Evolutionary conservation across 2,329 filamentous ascomycete genomes (phyloP), one percentile per base, ranked within the genome.

Genomic region (Torrubiella hemipterigena): DNA sequence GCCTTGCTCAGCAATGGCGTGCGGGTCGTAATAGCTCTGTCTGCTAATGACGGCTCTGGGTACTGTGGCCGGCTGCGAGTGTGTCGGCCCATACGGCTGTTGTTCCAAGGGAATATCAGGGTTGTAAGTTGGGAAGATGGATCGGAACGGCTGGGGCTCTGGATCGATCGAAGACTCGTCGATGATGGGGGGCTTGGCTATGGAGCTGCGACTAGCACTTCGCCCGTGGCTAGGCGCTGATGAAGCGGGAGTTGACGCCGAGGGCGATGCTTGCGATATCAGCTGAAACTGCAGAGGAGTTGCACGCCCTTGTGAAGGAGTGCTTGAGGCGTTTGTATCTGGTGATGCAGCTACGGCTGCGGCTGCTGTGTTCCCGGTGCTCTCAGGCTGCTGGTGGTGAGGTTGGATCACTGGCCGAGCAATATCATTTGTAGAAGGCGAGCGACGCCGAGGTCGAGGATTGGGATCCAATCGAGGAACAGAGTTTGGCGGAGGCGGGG

Each of bases 81-180:
- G 73, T 1, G 72, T 77, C 3, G 81, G 79, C 29, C 69, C 79
- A 54, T 87, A 86, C 28, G 71, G 56, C 46, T 87, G 81, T 35
- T 74, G 70, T 33, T 73, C 64, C 4, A 84, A 65, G 5, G 79
- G 63, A 16, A 83, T 49, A 2, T 67, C 67, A 4, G 74, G 77
- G 45, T 87, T 76, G 48, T 85, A 86, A 18, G 69, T 66, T 7
- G 81, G 81, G 44, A 87, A 87, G 44, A 87, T 85, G 16, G 81
- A 86, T 19, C 71, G 68, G 43, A 81, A 65, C 0, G 51, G 43
- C 0, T 67, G 58, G 6, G 18, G 62, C 53, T 27, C 56, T 36
- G 40, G 50, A 30, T 48, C 49, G 27, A 49, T 38, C 15, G 46
- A 41, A 5, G 46, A 36, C 7, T 54, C 50, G 16, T 59, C 56